A percentile compares a stretch with the other conserved stretches of the same genome.
Evolutionary conservation across 305 asterid genomes (phyloP).

Genomic region (Fraxinus dipetala): DNA sequence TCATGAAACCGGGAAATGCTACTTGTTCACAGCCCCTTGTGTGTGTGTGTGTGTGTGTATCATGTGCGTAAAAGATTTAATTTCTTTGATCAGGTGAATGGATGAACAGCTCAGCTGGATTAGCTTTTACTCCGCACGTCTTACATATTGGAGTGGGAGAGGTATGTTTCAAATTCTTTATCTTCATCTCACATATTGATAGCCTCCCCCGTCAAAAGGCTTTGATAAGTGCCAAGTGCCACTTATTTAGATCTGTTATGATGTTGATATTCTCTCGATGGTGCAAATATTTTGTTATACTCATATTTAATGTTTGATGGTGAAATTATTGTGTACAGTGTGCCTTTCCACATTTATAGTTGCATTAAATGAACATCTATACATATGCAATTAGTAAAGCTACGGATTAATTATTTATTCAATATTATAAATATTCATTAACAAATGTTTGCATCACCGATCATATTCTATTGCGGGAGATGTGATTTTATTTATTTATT

Average conservation of each 20-base stretch:
- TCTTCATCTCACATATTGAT: not conserved
- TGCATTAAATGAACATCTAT: not conserved
- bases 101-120: constrained; percentile 66
- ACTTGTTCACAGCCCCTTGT: not conserved
- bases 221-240: not conserved
- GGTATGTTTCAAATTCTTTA: constrained; percentile 28
- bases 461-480: not conserved
- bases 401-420: not conserved
- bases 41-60: not conserved
- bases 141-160: constrained; percentile 49
- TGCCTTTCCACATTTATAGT: not conserved
- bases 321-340: not conserved
- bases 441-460: not conserved
- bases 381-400: not conserved
- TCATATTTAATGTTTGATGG: not conserved
- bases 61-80: not conserved
- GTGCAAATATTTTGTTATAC: not conserved
- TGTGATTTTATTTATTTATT: not conserved
- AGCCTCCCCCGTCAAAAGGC: not conserved
- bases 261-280: not conserved
- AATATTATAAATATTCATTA: not conserved
- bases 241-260: not conserved
- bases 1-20: not conserved
- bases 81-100: constrained; percentile 50
- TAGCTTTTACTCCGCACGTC: constrained; percentile 62